Evolutionary conservation across 83 land plant genomes (phyloP).

Genomic region (Picea engelmannii): DNA sequence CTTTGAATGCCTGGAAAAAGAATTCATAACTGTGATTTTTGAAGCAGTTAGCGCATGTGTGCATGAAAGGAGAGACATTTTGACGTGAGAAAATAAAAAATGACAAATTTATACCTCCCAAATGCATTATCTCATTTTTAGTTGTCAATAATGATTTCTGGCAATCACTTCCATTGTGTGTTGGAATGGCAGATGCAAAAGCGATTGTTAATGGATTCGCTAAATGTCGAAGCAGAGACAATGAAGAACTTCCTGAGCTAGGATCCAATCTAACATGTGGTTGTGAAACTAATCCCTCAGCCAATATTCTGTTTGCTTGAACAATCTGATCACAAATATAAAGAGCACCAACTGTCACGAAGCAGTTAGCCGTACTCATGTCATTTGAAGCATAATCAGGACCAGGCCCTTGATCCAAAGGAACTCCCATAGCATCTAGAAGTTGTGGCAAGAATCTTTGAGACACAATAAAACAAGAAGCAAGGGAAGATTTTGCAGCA

Average conservation of each 20-base stretch:
- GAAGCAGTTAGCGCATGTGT: no score
- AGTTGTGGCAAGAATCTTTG: conserved; percentile 35
- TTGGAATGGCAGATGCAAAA: conserved; percentile 26
- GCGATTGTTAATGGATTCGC: conserved; percentile 20
- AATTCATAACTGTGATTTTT: neutral
- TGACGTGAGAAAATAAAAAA: neutral
- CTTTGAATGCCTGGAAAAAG: neutral
- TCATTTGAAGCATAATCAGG: neutral
- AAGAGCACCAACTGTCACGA: conserved; percentile 43
- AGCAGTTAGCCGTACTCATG: neutral
- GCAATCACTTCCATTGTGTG: neutral
- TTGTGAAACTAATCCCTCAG: conserved; percentile 7
- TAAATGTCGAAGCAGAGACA: conserved; percentile 27
- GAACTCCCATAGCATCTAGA: conserved; percentile 32
- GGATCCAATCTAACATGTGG: conserved; percentile 1
- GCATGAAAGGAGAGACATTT: neutral
- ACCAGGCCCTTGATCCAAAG: conserved; percentile 6
- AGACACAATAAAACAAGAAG: conserved; percentile 43
- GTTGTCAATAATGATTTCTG: neutral
- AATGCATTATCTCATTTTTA: conserved; percentile 18
- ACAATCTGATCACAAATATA: conserved; percentile 50
- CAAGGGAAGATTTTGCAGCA: conserved; percentile 35
- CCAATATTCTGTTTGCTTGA: conserved; percentile 48
- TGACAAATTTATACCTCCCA: conserved; percentile 24
- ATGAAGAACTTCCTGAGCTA: conserved; percentile 18